Base-by-base conservation (phyloP, 129 eudicot species). In the Solidago caesia region DNA sequence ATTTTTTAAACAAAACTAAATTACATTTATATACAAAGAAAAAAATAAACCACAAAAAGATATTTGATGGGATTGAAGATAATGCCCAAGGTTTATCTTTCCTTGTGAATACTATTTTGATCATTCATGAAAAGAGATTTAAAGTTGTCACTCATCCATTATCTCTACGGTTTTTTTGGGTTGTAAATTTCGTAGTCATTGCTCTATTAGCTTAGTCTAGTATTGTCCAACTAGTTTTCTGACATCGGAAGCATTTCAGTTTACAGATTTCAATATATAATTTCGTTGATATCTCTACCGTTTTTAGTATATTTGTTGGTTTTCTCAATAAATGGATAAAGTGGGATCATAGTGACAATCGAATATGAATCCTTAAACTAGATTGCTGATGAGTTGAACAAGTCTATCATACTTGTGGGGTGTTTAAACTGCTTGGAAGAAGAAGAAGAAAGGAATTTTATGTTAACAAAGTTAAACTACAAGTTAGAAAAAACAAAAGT, bases 61-160 rank as follows among this genome's bases (percentile, higher is more conserved):
- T 0, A 21, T 21, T 21, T 21, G 21, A 21, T 21, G 21, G 0
- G 21, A 21, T 21, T 21, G 21, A 21, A 21, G 21, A 0, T 21
- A 21, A 21, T 21, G 21, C 21, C 21, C 96, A 90, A 84, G 92
- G 80, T 1, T 4, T 86, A 2, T 85, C 89, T 65, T 85, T 90
- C 67, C 68, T 77, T 7, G 87, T 77, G 0, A 88, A 86, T 45
- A 60, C 82, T 12, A 75, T 86, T 41, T 74, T 90, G 12, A 62
- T 93, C 57, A 70, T 71, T 47, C 96, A 90, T 60, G 98, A 93
- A 85, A 88, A 78, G 85, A 88, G 84, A 66, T 93, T 90, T 63
- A 59, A 70, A 74, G 92, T 91, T 16, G 74, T 59, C 27, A 81
- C 53, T 47, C 98, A 90, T 80, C 96, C 92, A 0, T 25, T 78